Conservation (phyloP, 2,329 filamentous ascomycete genomes). For the Trichoderma polysporum region DNA sequence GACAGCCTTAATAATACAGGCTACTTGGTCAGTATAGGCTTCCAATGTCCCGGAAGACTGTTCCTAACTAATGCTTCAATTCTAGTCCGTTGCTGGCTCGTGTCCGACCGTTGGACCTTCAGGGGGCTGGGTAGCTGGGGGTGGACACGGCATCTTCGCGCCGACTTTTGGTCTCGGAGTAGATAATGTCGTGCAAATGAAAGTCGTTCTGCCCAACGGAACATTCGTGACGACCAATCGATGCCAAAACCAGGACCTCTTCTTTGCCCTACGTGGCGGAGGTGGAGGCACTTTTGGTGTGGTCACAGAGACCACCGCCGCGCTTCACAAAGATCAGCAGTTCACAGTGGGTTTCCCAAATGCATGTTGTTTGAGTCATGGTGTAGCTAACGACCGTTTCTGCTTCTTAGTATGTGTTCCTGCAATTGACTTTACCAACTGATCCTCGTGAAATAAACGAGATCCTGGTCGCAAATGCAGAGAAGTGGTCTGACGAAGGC, state of each 20-base stretch:
- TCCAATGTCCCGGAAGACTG: neutral
- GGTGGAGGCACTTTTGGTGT: conserved; percentile 45
- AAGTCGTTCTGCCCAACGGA: conserved; percentile 46
- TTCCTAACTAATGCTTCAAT: neutral
- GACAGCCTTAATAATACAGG: neutral
- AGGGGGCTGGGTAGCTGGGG: conserved; percentile 38
- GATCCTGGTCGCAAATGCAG: conserved; percentile 12
- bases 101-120: conserved; percentile 29
- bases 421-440: neutral
- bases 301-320: conserved; percentile 40
- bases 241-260: conserved; percentile 46
- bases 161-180: conserved; percentile 43
- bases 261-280: conserved; percentile 50
- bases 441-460: conserved; percentile 5
- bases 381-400: no score
- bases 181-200: conserved; percentile 32
- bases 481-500: conserved; percentile 16
- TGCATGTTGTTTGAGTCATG: neutral
- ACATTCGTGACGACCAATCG: conserved; percentile 41
- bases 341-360: neutral
- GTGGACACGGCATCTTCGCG: conserved; percentile 50
- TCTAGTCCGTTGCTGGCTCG: neutral
- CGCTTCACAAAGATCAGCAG: conserved; percentile 4
- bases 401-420: neutral
- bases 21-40: neutral